Base-by-base conservation (phyloP, 1,139 yeast genomes). In the Yamadazyma songkhlaensis region DNA sequence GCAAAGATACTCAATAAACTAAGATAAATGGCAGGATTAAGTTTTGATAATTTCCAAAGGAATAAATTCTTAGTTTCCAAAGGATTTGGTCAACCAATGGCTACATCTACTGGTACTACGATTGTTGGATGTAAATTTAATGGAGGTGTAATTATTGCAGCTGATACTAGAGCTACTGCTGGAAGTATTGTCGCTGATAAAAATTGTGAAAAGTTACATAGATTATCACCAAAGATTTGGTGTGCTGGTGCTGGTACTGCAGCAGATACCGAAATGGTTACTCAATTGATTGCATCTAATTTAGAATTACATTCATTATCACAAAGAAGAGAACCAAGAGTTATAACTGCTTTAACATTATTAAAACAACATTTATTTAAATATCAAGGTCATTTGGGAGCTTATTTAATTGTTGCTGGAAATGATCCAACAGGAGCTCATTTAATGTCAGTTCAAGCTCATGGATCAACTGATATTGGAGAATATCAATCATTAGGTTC, bases 171-270 rank as follows among this genome's bases (percentile, higher is more conserved):
- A 65, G 97, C 98, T 42, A 92, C 98, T 4, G 82, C 94, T 28
- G 98, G 98, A 15, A 83, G 81, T 42, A 89, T 92, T 51, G 97
- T 92, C 25, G 98, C 98, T 11, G 97, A 92, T 67, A 90, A 92
- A 71, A 92, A 92, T 69, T 90, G 97, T 74, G 97, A 90, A 59
- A 92, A 92, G 66, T 73, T 92, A 48, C 98, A 92, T 66, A 72
- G 95, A 53, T 77, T 92, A 51, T 78, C 97, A 2, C 97, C 98
- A 9, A 78, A 77, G 57, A 92, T 92, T 56, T 92, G 98, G 98
- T 92, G 97, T 79, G 97, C 97, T 38, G 98, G 98, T 53, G 98
- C 98, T 3, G 98, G 98, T 61, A 92, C 98, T 13, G 98, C 98
- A 32, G 98, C 98, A n/a, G 98, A 92, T 60, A 92, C 97, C 9